Evolutionary conservation across 805 yeast genomes (phyloP), one percentile per base, ranked within the genome.

Genomic region (Wickerhamiella galacta): DNA sequence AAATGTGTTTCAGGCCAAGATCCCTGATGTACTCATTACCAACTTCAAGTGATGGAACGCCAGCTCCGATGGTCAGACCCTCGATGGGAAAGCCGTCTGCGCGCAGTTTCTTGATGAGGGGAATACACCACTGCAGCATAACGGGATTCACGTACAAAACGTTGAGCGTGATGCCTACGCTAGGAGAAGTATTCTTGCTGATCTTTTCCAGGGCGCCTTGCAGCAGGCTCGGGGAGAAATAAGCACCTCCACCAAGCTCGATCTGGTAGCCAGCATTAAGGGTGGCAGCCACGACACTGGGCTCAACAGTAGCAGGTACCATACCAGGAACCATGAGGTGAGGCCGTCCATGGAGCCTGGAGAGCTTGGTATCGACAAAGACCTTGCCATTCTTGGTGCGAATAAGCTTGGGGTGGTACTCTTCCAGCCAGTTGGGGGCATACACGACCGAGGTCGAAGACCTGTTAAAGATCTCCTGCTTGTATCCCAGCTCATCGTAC

Each of bases 211-310:
- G 64, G 26, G 95, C 95, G 18, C 52, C 54, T 34, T 76, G 71
- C 75, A 90, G 73, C 49, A 64, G 64, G 7, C 53, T 56, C 41
- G 92, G 75, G 38, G 64, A 56, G 60, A 87, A 90, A 61, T 90
- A 90, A 51, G 96, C 99, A 68, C 99, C 99, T 58, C 99, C 99
- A 31, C 93, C 98, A 51, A 90, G 68, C 64, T 90, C 99, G 50
- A 87, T 82, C 54, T 82, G 93, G 63, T 85, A 90, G 41, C 99
- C 99, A 32, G 96, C 83, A 54, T 85, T 83, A 52, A 85, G 68
- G 19, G 95, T 76, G 20, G 94, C 93, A 40, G 93, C 77, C 37
- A 90, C 92, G 49, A 90, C 85, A 41, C 80, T 85, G 30, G 96
- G 90, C 45, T 80, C 76, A 36, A 85, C 95, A 20, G 98, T 31